phyloP scores from a whole-genome alignment of 2,329 filamentous ascomycete species.

The Penicillium sp. region DNA sequence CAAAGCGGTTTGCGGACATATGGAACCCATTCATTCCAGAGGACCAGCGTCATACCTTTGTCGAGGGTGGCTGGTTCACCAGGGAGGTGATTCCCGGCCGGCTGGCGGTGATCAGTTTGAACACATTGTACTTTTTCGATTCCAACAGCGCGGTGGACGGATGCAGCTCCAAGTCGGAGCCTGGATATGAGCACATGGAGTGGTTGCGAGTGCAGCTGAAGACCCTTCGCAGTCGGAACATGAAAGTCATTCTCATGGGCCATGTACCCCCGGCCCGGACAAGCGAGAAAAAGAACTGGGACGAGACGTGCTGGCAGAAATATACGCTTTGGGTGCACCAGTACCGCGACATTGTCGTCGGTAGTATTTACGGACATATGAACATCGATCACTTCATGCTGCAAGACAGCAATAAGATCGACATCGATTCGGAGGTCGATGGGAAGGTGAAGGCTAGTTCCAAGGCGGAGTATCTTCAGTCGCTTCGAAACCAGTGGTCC shows the following conservation, averaged over 20 bases:
- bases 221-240: constrained; percentile 72
- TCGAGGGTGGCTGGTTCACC: constrained; percentile 90
- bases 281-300: constrained; percentile 80
- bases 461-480: constrained; percentile 74
- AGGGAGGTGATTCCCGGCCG: constrained; percentile 83
- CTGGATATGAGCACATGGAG: constrained; percentile 91
- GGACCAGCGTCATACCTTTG: constrained; percentile 84
- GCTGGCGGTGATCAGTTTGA: constrained; percentile 87
- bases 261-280: constrained; percentile 91
- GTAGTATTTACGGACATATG: constrained; percentile 87
- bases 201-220: constrained; percentile 90
- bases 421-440: constrained; percentile 47
- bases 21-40: constrained; percentile 90
- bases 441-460: constrained; percentile 60
- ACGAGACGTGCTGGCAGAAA: constrained; percentile 97
- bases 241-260: constrained; percentile 92
- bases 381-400: constrained; percentile 97
- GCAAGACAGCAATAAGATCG: constrained; percentile 75
- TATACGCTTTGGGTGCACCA: constrained; percentile 87
- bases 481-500: constrained; percentile 74
- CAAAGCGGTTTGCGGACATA: constrained; percentile 69
- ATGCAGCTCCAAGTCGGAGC: constrained; percentile 72
- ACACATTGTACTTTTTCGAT: constrained; percentile 94
- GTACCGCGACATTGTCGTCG: constrained; percentile 83
- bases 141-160: constrained; percentile 93